Base-by-base conservation (phyloP, 2,329 filamentous ascomycete species). In the Domatiomyces globalis region DNA sequence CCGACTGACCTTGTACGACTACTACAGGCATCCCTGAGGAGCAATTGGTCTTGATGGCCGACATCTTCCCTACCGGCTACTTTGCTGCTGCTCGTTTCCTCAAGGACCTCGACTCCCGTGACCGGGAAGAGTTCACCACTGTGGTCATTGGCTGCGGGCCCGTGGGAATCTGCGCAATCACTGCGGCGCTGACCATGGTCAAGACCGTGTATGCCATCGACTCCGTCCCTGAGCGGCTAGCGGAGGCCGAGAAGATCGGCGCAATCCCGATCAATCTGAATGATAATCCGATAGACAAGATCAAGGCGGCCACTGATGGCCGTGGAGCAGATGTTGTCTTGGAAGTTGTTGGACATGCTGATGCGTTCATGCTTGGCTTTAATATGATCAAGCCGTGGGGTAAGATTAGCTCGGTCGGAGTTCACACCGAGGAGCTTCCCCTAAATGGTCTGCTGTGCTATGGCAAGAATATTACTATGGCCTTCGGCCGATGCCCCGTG, bases 151-250 rank as follows among this genome's bases (percentile, higher is more conserved):
- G 80, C 0, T 78, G 76, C 2, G 79, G 80, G 0, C 80, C 80
- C 0, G 79, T 84, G 1, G 80, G 81, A 1, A 64, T 83, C 4
- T 81, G 84, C 75, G 78, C 80, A 2, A 80, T 80, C 3, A 83
- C 83, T 63, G 80, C 74, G 0, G 81, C 75, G 0, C 63, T 84
- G 2, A 73, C 80, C 0, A 81, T 80, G 2, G 81, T 80, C 1
- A 77, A 74, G 7, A 73, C 69, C 12, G 76, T 84, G 0, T 84
- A 71, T 50, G 77, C 81, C 0, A 77, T 84, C 4, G 81, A 84
- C 55, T 75, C 75, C 22, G 78, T 83, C 0, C 70, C 73, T 0
- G 78, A 81, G 60, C 71, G 80, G 15, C 65, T 84, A 1, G 68
- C 73, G 8, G 72, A 74, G 0, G 81, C 80, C 0, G 70, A 76